Evolutionary conservation across 2,329 filamentous ascomycete species (phyloP).

Genomic region (Microdochium bolleyi): DNA sequence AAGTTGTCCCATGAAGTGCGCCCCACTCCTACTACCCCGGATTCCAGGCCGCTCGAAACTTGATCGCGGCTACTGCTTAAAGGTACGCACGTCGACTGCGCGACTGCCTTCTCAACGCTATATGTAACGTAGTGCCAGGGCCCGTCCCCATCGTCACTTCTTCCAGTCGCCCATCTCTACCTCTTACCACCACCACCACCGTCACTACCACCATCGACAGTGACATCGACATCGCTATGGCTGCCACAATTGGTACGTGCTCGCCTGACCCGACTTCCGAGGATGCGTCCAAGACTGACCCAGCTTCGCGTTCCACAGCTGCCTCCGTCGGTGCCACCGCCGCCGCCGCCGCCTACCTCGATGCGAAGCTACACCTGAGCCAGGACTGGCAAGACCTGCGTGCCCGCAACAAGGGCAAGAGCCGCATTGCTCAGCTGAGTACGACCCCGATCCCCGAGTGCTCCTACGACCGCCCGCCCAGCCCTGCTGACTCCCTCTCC

Average conservation of each 20-base stretch:
- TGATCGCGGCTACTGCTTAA: no score
- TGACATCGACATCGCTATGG: no score
- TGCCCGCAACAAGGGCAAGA: conserved; percentile 29
- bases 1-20: background rate
- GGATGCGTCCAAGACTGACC: background rate
- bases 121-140: no score
- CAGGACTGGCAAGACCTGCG: conserved; percentile 50
- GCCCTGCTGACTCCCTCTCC: background rate
- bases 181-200: no score
- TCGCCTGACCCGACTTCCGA: background rate
- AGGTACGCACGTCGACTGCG: no score
- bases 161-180: no score
- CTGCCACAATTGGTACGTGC: no score
- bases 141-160: no score
- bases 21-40: background rate
- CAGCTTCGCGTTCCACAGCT: conserved; percentile 6
- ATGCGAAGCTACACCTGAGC: conserved; percentile 60
- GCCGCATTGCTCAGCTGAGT: conserved; percentile 18
- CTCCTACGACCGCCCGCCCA: background rate
- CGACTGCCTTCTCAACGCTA: no score
- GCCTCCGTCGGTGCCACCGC: conserved; percentile 23
- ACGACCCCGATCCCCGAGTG: background rate
- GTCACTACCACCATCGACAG: no score
- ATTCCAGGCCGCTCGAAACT: background rate
- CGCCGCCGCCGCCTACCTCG: conserved; percentile 46